Conservation (phyloP, 2,329 filamentous ascomycete genomes). For the Nothophaeocryptopus gaeumannii region DNA sequence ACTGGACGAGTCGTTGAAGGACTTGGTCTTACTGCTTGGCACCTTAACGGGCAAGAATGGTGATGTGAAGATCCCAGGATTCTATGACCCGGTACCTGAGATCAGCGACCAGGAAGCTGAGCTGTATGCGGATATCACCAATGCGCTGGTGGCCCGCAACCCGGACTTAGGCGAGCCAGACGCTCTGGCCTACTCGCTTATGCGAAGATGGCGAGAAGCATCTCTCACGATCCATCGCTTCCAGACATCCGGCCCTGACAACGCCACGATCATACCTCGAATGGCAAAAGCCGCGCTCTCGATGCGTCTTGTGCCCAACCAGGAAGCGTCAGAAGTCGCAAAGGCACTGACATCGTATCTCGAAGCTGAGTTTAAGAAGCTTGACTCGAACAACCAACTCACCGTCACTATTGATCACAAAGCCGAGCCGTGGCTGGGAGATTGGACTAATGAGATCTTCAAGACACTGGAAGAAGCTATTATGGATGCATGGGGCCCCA, state of each 20-base stretch:
- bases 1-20: constrained; percentile 86
- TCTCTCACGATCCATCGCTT: constrained; percentile 92
- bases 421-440: constrained; percentile 86
- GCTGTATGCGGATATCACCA: constrained; percentile 80
- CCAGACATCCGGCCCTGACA: constrained; percentile 82
- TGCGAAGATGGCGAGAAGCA: constrained; percentile 92
- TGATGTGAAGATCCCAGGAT: constrained; percentile 77
- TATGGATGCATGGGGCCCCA: constrained; percentile 74
- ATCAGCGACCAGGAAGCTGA: constrained; percentile 72
- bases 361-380: constrained; percentile 64
- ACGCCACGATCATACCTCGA: constrained; percentile 86
- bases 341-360: constrained; percentile 66
- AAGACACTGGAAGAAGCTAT: constrained; percentile 82
- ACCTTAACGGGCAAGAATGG: constrained; percentile 80
- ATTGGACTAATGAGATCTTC: constrained; percentile 87
- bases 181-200: constrained; percentile 76
- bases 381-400: constrained; percentile 78
- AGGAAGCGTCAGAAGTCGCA: constrained; percentile 78
- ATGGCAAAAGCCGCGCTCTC: constrained; percentile 86
- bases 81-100: constrained; percentile 80
- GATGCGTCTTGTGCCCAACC: constrained; percentile 87
- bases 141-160: constrained; percentile 70
- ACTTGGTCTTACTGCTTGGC: constrained; percentile 78
- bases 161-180: constrained; percentile 62
- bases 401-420: constrained; percentile 84